Base-by-base conservation (phyloP, 2,329 filamentous ascomycete genomes). In the Beauveria sp. region DNA sequence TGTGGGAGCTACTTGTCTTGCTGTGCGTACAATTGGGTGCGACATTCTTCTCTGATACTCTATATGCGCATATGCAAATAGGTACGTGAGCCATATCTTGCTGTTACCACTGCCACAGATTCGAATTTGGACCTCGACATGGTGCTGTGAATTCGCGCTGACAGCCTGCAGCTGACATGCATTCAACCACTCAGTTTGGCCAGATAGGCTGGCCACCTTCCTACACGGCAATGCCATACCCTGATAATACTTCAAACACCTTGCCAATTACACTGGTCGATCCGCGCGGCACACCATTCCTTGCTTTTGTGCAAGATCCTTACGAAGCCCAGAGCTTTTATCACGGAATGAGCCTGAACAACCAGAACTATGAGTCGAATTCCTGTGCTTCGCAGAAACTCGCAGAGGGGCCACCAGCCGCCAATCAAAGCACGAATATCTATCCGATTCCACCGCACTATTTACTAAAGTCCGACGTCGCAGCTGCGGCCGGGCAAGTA, bases 141-240 rank as follows among this genome's bases (percentile, higher is more conserved):
- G 14, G 14, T 47, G 41, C 28, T 34, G 12, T 52, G 57, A 59
- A 34, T 22, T 24, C 14, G 40, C 26, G 37, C 57, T 59, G 41
- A 53, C 34, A 43, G 30, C 4, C n/a, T 44, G 26, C 37, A 59
- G 46, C 30, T 41, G 24, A 51, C 46, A 59, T 59, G 57, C 30
- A 53, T n/a, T 44, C 57, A 37, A 59, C 57, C 37, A 46, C 47
- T 46, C 57, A 53, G 16, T 53, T 59, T 14, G 14, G 57, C 48
- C 57, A 59, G 46, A 53, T 43, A 53, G 57, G 48, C 57, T 59
- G 57, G 57, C 24, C 37, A 20, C 34, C 37, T 26, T 59, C 37
- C 14, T 59, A 40, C 48, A 12, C 48, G 24, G 50, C 47, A n/a
- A 52, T 59, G 57, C 26, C 57, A 10, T 53, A 22, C 22, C 24